phyloP scores from a whole-genome alignment of 139 green algal species.

The Spirogloea muscicola region DNA sequence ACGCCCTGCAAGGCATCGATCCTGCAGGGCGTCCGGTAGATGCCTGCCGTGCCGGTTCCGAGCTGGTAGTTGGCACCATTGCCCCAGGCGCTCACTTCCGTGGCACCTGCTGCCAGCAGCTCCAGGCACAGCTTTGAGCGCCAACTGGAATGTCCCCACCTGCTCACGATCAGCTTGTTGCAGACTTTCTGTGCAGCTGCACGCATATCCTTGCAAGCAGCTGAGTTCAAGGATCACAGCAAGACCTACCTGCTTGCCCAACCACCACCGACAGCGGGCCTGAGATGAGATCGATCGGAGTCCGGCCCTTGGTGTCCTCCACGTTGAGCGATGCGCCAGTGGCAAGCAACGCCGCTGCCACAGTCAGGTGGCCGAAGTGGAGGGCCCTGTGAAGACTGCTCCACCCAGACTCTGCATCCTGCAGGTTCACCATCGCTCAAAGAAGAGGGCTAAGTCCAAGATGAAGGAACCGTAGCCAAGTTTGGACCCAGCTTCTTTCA shows the following conservation, averaged over 20 bases:
- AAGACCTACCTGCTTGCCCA: neutral
- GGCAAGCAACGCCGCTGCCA: constrained; percentile 64
- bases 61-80: constrained; percentile 89
- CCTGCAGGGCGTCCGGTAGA: constrained; percentile 50
- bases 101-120: constrained; percentile 5
- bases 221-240: too few species aligned
- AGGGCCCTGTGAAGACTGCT: constrained; percentile 78
- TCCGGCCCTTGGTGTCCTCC: constrained; percentile 56
- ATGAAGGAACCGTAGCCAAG: too few species aligned
- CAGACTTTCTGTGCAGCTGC: too few species aligned
- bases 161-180: too few species aligned
- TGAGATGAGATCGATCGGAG: constrained; percentile 78
- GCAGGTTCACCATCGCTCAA: too few species aligned
- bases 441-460: neutral
- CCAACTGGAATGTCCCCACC: too few species aligned
- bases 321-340: constrained; percentile 48
- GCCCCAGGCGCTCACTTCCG: constrained; percentile 80
- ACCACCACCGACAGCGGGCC: constrained; percentile 47
- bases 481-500: too few species aligned
- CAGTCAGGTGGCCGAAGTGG: constrained; percentile 75
- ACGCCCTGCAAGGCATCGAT: constrained; percentile 24
- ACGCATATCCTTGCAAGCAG: too few species aligned
- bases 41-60: constrained; percentile 72
- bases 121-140: too few species aligned
- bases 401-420: constrained; percentile 56